A percentile compares a stretch with the other conserved stretches of the same genome.
Conservation (phyloP, 1,139 yeast species). For the Candida tetrigidarum region DNA sequence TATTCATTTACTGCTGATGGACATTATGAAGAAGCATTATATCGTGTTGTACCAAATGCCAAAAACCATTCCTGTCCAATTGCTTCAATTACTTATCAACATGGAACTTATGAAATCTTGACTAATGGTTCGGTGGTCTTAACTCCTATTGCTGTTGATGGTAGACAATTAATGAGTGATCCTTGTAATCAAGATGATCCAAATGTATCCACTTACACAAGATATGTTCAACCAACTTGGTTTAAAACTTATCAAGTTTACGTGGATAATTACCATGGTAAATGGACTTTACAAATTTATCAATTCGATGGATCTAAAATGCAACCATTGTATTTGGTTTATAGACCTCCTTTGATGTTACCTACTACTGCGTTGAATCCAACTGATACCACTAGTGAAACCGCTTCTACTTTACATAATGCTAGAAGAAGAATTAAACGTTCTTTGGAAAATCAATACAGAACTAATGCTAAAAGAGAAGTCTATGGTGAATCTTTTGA, state of each 20-base stretch:
- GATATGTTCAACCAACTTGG: conserved; percentile 71
- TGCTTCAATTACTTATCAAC: conserved; percentile 85
- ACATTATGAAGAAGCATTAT: conserved; percentile 84
- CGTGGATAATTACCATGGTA: conserved; percentile 82
- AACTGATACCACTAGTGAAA: conserved; percentile 52
- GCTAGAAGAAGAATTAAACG: conserved; percentile 57
- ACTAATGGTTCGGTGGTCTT: conserved; percentile 70
- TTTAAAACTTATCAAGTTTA: conserved; percentile 62
- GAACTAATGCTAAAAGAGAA: conserved; percentile 71
- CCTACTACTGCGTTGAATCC: conserved; percentile 94
- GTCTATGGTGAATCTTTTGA: conserved; percentile 47
- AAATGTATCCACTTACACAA: conserved; percentile 56
- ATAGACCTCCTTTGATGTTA: conserved; percentile 93
- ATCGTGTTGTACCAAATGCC: conserved; percentile 76
- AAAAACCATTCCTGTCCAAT: conserved; percentile 78
- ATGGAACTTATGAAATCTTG: conserved; percentile 73
- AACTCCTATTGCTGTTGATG: conserved; percentile 83
- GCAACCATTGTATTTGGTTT: conserved; percentile 91
- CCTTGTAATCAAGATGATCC: conserved; percentile 67
- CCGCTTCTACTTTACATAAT: conserved; percentile 35
- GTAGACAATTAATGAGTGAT: conserved; percentile 86
- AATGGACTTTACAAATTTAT: conserved; percentile 72
- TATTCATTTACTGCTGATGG: conserved; percentile 95
- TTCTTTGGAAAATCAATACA: conserved; percentile 76
- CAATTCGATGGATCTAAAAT: conserved; percentile 81